Conservation (phyloP, 306 rosid species). For the Cucurbita pepo region DNA sequence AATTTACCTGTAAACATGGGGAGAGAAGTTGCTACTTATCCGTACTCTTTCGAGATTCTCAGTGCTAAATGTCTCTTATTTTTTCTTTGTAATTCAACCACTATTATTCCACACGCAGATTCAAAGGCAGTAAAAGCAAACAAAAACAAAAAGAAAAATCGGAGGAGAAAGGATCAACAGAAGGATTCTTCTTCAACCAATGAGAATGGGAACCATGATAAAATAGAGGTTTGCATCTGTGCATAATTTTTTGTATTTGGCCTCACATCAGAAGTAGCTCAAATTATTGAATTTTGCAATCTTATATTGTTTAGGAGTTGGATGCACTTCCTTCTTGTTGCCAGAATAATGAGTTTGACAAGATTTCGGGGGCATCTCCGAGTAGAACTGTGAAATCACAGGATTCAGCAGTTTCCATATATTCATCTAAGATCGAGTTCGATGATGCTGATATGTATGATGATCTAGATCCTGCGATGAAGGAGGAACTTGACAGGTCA, state of each 20-base stretch:
- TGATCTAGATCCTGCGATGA: conserved; percentile 80
- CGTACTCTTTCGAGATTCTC: background rate
- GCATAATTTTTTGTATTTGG: background rate
- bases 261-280: background rate
- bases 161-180: conserved; percentile 52
- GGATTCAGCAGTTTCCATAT: conserved; percentile 27
- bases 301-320: conserved; percentile 29
- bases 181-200: conserved; percentile 38
- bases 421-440: conserved; percentile 28
- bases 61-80: background rate
- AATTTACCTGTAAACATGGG: background rate
- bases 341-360: conserved; percentile 24
- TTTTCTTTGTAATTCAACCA: background rate
- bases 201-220: conserved; percentile 27
- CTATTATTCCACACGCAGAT: conserved; percentile 28
- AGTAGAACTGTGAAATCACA: conserved; percentile 28
- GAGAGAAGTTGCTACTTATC: background rate
- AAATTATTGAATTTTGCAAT: conserved; percentile 5
- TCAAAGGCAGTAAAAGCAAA: conserved; percentile 36
- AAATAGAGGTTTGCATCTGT: conserved; percentile 23
- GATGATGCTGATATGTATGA: conserved; percentile 60
- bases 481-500: conserved; percentile 81
- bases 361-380: conserved; percentile 27
- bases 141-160: conserved; percentile 73
- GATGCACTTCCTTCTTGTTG: conserved; percentile 28